phyloP scores from a whole-genome alignment of 768 basidiomycete genomes.

The Melanogaster broomeanus region DNA sequence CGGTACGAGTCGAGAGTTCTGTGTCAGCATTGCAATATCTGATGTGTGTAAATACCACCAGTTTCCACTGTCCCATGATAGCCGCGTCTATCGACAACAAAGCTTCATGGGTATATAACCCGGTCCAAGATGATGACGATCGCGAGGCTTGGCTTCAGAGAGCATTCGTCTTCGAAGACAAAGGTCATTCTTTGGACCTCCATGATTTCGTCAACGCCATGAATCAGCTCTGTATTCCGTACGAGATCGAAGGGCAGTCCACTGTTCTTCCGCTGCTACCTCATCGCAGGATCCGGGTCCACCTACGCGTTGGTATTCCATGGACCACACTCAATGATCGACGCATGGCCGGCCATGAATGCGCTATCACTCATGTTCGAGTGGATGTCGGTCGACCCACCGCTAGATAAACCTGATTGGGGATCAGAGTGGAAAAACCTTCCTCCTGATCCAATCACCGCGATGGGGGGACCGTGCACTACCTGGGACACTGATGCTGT shows the following conservation, averaged over 20 bases:
- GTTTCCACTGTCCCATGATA: slow-evolving; percentile 5
- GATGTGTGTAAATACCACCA: neutral
- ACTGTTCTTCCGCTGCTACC: slow-evolving; percentile 1
- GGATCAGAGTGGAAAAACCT: slow-evolving; percentile 27
- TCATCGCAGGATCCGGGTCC: slow-evolving; percentile 7
- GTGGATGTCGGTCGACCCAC: slow-evolving; percentile 19
- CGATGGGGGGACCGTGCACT: slow-evolving; percentile 19
- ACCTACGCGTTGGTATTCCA: slow-evolving; percentile 27
- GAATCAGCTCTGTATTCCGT: slow-evolving; percentile 13
- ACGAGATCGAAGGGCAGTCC: slow-evolving; percentile 3
- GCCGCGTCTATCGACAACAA: neutral
- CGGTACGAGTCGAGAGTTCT: neutral
- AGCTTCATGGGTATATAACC: slow-evolving; percentile 19
- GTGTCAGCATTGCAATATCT: too few species aligned
- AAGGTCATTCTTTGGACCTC: slow-evolving; percentile 13
- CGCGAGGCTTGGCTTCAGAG: slow-evolving; percentile 24
- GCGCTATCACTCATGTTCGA: slow-evolving; percentile 22
- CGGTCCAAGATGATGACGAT: slow-evolving; percentile 13
- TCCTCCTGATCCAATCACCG: slow-evolving; percentile 25
- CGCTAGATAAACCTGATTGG: slow-evolving; percentile 9
- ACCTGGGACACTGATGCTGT: slow-evolving; percentile 18
- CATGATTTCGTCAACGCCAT: slow-evolving; percentile 16
- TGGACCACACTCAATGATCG: slow-evolving; percentile 20
- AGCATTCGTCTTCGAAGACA: slow-evolving; percentile 16
- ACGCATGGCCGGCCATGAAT: slow-evolving; percentile 20